Conservation (phyloP, 805 yeast species). For the Starmerella etchellsii region DNA sequence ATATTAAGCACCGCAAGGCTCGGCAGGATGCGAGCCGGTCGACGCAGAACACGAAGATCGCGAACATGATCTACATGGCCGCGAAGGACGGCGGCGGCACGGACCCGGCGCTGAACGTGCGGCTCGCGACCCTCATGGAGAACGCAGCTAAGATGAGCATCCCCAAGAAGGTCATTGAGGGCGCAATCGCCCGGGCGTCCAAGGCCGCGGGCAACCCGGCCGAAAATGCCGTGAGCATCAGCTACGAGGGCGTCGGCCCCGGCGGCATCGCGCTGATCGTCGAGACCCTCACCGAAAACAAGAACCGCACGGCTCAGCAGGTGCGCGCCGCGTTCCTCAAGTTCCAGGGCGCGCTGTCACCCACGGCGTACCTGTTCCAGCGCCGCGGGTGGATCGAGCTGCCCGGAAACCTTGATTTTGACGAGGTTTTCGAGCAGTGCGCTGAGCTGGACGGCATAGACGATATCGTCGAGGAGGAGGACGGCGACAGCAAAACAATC, state of each 20-base stretch:
- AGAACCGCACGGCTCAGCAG: constrained; percentile 62
- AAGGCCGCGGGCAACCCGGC: constrained; percentile 55
- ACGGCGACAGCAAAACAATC: constrained; percentile 21
- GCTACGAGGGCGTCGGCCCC: constrained; percentile 86
- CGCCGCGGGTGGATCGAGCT: constrained; percentile 61
- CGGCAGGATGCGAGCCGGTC: constrained; percentile 75
- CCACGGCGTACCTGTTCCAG: constrained; percentile 66
- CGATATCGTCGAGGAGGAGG: constrained; percentile 30
- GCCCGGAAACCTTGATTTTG: constrained; percentile 31
- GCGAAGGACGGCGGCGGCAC: constrained; percentile 54
- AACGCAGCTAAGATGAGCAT: constrained; percentile 65
- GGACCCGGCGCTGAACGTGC: constrained; percentile 48
- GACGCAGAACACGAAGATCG: constrained; percentile 52
- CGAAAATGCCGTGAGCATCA: constrained; percentile 39
- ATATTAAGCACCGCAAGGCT: constrained; percentile 86
- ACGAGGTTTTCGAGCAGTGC: constrained; percentile 59
- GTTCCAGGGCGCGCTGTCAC: constrained; percentile 49
- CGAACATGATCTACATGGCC: constrained; percentile 61
- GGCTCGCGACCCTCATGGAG: constrained; percentile 61
- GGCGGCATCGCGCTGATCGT: constrained; percentile 79
- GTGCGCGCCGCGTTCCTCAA: constrained; percentile 66
- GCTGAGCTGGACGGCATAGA: constrained; percentile 60
- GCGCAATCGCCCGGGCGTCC: constrained; percentile 55
- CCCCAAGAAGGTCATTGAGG: constrained; percentile 73
- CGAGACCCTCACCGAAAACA: constrained; percentile 82